A percentile compares a stretch with the other conserved stretches of the same genome.
phyloP scores from a whole-genome alignment of 306 rosid species.

The Citrullus colocynthis region DNA sequence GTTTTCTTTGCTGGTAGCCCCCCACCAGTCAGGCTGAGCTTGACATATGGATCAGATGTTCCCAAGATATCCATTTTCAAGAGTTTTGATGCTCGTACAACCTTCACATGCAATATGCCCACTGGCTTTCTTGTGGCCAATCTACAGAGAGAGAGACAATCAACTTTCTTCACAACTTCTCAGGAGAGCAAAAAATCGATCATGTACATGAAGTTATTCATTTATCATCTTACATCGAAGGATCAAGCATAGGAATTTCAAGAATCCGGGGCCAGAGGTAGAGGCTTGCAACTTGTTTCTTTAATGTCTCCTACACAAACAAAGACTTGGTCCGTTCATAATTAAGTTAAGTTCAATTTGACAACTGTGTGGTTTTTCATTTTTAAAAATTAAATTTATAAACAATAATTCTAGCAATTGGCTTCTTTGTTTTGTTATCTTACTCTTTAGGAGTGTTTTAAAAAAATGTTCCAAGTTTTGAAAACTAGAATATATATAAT shows the following conservation, averaged over 20 bases:
- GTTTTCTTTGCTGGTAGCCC: conserved; percentile 67
- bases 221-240: conserved; percentile 42
- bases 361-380: no score
- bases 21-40: conserved; percentile 62
- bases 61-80: conserved; percentile 82
- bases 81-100: conserved; percentile 61
- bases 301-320: conserved; percentile 45
- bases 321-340: conserved; percentile 11
- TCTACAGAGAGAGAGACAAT: conserved; percentile 18
- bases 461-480: no score
- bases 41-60: conserved; percentile 88
- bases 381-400: no score
- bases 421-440: no score
- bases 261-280: conserved; percentile 84
- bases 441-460: no score
- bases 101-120: conserved; percentile 85
- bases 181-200: not conserved
- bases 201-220: not conserved
- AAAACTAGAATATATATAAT: no score
- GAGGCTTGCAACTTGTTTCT: conserved; percentile 59
- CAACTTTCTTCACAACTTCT: not conserved
- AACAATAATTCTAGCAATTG: no score
- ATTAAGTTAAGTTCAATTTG: not conserved
- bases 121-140: conserved; percentile 69
- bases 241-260: conserved; percentile 64